Evolutionary conservation across 768 basidiomycete genomes (phyloP), one percentile per base, ranked within the genome.

Genomic region (Plicaturopsis crispa): DNA sequence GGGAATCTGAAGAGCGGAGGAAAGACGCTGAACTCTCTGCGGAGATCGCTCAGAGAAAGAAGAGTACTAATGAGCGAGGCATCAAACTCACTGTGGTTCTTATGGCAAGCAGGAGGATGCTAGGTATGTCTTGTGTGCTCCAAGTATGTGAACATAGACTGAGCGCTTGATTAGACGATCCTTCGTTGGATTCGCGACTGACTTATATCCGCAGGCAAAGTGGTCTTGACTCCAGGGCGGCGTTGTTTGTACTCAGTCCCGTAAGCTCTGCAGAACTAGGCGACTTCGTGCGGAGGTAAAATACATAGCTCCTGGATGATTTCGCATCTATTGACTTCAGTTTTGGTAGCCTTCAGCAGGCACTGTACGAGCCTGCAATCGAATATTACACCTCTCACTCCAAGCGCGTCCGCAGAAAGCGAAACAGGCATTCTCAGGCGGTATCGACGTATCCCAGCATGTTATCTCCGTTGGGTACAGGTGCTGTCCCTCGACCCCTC

Each of bases 71-170:
- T 43, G 94, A 98, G 48, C 72, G 91, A 42, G 83, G 84, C 4
- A 85, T 97, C 48, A 98, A 98, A 61, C 70, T 99, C 30, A 96
- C 94, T 0, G 89, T 93, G 8, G 92, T 97, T 3, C 69, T 98
- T 18, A 72, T 97, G 61, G 89, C 92, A n/a, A 89, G 79, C 46
- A 70, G 92, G 41, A 74, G 71, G 36, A 77, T 94, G 72, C 67
- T 99, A 44, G 90, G 91, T 92, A 45, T 39, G 76, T 64, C 18
- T 21, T 31, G 36, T 24, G 38, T 10, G 6, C 20, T n/a, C 17
- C 33, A 20, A 32, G 12, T 37, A 7, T 37, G 5, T 43, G 24
- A 21, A 23, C 31, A 18, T 28, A 26, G 11, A 11, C 3, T 30
- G 39, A 31, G 18, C 5, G 8, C 8, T 8, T 34, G 10, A 14